Conservation (phyloP, 2,329 filamentous ascomycete genomes). For the Fusarium sp. region DNA sequence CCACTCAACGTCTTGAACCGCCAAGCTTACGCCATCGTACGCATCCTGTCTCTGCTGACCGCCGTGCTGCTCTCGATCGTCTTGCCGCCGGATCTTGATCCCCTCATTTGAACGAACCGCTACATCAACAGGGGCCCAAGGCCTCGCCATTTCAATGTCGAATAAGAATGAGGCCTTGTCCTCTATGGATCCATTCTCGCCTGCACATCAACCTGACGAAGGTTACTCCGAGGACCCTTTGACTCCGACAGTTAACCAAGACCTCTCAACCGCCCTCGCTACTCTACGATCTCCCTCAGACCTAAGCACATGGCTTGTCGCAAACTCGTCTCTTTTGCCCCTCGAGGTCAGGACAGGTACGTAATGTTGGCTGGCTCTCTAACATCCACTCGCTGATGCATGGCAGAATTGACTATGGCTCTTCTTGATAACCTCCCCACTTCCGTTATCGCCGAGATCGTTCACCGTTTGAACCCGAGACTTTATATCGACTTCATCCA, state of each 20-base stretch:
- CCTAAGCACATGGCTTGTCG: slow-evolving; percentile 64
- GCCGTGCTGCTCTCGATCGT: slow-evolving; percentile 9
- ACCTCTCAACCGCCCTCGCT: slow-evolving; percentile 52
- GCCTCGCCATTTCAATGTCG: slow-evolving; percentile 47
- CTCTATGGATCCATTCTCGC: slow-evolving; percentile 63
- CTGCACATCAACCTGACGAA: slow-evolving; percentile 78
- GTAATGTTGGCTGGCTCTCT: slow-evolving; percentile 39
- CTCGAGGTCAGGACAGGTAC: slow-evolving; percentile 64
- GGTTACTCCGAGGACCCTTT: slow-evolving; percentile 86
- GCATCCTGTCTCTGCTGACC: slow-evolving; percentile 9
- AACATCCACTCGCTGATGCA: slow-evolving; percentile 27
- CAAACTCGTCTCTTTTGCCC: slow-evolving; percentile 64
- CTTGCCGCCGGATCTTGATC: background rate
- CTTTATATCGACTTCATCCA: slow-evolving; percentile 93
- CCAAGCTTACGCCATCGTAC: slow-evolving; percentile 8
- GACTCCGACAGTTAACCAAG: slow-evolving; percentile 57
- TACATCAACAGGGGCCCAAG: slow-evolving; percentile 38
- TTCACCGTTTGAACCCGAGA: slow-evolving; percentile 82
- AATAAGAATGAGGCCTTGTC: slow-evolving; percentile 47
- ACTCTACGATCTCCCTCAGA: slow-evolving; percentile 58
- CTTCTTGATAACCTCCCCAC: slow-evolving; percentile 84
- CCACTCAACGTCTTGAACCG: slow-evolving; percentile 17
- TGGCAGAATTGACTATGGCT: slow-evolving; percentile 81
- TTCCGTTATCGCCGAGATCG: slow-evolving; percentile 82
- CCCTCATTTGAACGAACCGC: slow-evolving; percentile 13